phyloP scores from a whole-genome alignment of 169 alveolate species.

The Eimeria tenella region DNA sequence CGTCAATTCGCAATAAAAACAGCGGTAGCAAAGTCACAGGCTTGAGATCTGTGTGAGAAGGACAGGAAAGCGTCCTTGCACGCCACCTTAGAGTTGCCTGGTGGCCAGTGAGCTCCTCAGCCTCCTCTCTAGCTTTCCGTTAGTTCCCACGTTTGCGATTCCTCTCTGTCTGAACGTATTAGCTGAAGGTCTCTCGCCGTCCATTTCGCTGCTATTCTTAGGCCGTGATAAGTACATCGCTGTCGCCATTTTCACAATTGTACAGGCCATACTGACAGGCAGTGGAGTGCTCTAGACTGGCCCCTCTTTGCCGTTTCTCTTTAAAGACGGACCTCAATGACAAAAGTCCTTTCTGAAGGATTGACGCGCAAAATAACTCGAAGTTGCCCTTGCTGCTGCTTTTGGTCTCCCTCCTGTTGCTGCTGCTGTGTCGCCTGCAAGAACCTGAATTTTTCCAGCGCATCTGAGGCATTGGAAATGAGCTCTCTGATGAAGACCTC shows the following conservation, averaged over 20 bases:
- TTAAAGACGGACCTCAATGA: slow-evolving; percentile 63
- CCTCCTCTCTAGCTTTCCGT: too few species aligned
- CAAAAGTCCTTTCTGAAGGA: slow-evolving; percentile 59
- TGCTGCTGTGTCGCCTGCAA: slow-evolving; percentile 78
- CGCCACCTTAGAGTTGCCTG: too few species aligned
- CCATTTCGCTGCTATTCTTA: too few species aligned
- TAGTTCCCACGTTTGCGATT: too few species aligned
- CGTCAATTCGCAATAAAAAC: background rate
- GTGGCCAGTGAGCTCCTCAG: background rate
- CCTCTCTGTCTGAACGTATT: too few species aligned
- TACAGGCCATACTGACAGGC: too few species aligned
- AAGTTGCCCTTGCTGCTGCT: slow-evolving; percentile 28
- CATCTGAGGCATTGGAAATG: slow-evolving; percentile 99
- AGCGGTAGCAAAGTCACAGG: background rate
- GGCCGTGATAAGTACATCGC: too few species aligned
- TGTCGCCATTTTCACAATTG: too few species aligned
- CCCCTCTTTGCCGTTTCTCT: background rate
- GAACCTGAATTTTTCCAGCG: slow-evolving; percentile 99
- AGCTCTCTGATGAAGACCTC: slow-evolving; percentile 99
- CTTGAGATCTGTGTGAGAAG: too few species aligned
- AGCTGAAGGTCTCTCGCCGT: too few species aligned
- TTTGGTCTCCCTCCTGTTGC: background rate
- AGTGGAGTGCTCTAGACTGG: too few species aligned
- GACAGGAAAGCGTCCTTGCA: too few species aligned
- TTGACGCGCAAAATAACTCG: slow-evolving; percentile 30